phyloP scores from a whole-genome alignment of 176 grass and related monocot species.

The Microstegium vimineum region DNA sequence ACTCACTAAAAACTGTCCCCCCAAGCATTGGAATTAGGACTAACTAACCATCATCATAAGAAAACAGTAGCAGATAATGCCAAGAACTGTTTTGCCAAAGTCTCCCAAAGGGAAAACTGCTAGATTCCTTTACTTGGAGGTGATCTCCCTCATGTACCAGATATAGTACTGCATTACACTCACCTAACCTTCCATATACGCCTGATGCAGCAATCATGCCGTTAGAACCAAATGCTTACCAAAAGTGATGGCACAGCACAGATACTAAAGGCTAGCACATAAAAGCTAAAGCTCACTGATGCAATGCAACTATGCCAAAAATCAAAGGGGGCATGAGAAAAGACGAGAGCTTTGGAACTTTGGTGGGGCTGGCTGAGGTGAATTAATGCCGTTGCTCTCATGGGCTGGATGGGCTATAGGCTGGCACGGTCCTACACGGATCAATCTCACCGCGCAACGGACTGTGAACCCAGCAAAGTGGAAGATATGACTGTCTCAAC shows the following conservation, averaged over 20 bases:
- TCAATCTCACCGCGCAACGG: background rate
- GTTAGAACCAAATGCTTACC: constrained; percentile 27
- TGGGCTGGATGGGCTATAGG: constrained; percentile 24
- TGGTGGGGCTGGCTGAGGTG: constrained; percentile 15
- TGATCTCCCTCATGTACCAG: background rate
- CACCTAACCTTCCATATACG: constrained; percentile 13
- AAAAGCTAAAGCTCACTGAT: constrained; percentile 38
- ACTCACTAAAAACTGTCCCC: background rate
- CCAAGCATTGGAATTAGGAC: constrained; percentile 9
- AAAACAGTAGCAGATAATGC: background rate
- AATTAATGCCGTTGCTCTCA: constrained; percentile 37
- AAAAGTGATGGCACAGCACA: constrained; percentile 29
- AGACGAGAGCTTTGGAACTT: constrained; percentile 25
- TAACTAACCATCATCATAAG: background rate
- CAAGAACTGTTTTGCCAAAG: constrained; percentile 19
- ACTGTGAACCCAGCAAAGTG: background rate
- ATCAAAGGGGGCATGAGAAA: constrained; percentile 17
- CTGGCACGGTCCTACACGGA: constrained; percentile 17
- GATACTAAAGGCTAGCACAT: constrained; percentile 17
- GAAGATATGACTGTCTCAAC: background rate
- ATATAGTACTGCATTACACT: background rate
- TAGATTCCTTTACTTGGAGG: constrained; percentile 20
- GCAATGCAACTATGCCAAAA: constrained; percentile 3
- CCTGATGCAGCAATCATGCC: background rate
- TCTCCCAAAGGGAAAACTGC: background rate